These are phyloP conservation scores for Megacollybia platyphylla DNA, from an alignment of 1,284 basidiomycete species.

Conservation along the genomic window DNA sequence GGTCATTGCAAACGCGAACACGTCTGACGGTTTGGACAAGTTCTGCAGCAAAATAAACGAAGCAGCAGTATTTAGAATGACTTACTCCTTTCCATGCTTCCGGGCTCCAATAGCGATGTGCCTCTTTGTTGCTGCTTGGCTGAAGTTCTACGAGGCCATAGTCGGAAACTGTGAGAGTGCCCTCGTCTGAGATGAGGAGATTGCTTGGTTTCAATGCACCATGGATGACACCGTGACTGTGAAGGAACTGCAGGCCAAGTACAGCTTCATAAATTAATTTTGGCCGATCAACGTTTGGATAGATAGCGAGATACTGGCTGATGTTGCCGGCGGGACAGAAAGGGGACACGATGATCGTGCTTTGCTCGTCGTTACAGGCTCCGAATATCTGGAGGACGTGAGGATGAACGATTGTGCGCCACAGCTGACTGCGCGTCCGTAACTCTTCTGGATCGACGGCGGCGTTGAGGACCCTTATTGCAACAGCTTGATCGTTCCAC, in stretches of 20 bases:
- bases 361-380: background rate
- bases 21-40: constrained; percentile 2
- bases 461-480: background rate
- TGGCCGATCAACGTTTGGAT: constrained; percentile 5
- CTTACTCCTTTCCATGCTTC: constrained; percentile 6
- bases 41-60: background rate
- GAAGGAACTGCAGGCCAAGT: background rate
- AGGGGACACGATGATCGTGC: constrained; percentile 3
- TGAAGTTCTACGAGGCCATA: constrained; percentile 4
- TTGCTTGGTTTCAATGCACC: constrained; percentile 3
- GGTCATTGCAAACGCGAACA: constrained; percentile 4
- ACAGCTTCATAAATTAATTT: background rate
- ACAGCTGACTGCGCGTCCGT: constrained; percentile 1
- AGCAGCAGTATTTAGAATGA: background rate
- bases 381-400: constrained; percentile 5
- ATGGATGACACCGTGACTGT: constrained; percentile 1
- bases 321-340: constrained; percentile 4
- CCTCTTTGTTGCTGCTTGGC: constrained; percentile 1
- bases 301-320: constrained; percentile 2
- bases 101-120: constrained; percentile 4
- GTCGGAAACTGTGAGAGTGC: background rate
- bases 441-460: constrained; percentile 1
- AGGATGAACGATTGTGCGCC: constrained; percentile 4
- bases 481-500: background rate
- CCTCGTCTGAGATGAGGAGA: constrained; percentile 1